Base-by-base conservation (phyloP, 352 stramenopile species). In the Phytophthora fragariaefolia region DNA sequence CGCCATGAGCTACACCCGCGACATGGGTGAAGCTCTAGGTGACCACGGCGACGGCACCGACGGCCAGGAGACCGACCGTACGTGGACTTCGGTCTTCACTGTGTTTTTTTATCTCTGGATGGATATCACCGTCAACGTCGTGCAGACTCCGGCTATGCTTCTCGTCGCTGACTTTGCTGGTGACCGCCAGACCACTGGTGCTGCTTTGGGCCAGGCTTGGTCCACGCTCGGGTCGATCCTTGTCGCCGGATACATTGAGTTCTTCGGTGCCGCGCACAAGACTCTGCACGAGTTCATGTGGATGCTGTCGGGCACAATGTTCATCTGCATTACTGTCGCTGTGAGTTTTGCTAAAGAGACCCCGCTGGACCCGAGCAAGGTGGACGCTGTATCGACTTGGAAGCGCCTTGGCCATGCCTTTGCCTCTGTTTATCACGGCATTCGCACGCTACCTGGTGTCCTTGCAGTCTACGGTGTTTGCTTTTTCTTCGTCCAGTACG, bases 31-130 rank as follows among this genome's bases (percentile, higher is more conserved):
- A 48, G 75, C 77, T 4, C 60, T 84, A 7, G 82, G 82, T 3
- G 82, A 90, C 51, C 65, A 74, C n/a, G 69, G 71, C 2, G 50
- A 66, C 20, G 72, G 69, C 12, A 50, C 58, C 15, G 65, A 66
- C 2, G 74, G 69, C 8, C 50, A 59, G 8, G 20, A 56, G 27
- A 77, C 50, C 7, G 65, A 79, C 28, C 79, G 74, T 26, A 69
- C 64, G 4, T 89, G 71, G 73, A 90, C 82, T 0, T 72, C 77
- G 1, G 46, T 84, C 17, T 62, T 89, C 42, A 87, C 73, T 6
- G 68, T 88, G 17, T 60, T 87, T 43, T 87, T 85, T 63, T 89
- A 90, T 70, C 63, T 77, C 9, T 90, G 82, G 77, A 90, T 89
- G 79, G 79, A 90, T 48, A 72, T 90, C 30, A 85, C 77, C 1